Conservation (phyloP, 768 basidiomycete genomes). For the Pisolithus tinctorius region DNA sequence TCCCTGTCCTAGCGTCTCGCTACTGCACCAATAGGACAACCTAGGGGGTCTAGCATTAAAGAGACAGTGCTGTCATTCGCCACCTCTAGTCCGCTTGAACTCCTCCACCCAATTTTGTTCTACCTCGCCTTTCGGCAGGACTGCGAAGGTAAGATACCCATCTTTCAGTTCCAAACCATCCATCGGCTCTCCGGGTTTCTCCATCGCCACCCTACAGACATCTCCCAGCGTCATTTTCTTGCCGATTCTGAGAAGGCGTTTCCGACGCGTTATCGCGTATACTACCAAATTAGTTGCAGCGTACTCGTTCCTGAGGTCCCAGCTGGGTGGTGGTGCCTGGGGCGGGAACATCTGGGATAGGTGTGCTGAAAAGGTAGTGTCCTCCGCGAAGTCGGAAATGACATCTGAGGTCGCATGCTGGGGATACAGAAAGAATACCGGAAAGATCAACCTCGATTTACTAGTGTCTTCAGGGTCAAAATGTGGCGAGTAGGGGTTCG, state of each 20-base stretch:
- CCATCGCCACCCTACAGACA: slow-evolving; percentile 59
- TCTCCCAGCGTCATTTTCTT: slow-evolving; percentile 83
- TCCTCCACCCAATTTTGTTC: slow-evolving; percentile 86
- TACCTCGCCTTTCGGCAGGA: slow-evolving; percentile 66
- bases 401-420: slow-evolving; percentile 85
- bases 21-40: too few relatives aligned
- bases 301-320: slow-evolving; percentile 75
- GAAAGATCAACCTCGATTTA: slow-evolving; percentile 60
- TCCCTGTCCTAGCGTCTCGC: too few relatives aligned
- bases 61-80: neutral
- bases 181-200: slow-evolving; percentile 46
- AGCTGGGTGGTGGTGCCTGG: slow-evolving; percentile 52
- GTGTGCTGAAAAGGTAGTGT: slow-evolving; percentile 74
- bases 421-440: slow-evolving; percentile 92
- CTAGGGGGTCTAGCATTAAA: too few relatives aligned
- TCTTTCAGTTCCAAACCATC: slow-evolving; percentile 86
- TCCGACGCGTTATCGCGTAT: slow-evolving; percentile 75
- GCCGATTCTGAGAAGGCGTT: slow-evolving; percentile 82
- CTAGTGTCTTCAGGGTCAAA: slow-evolving; percentile 63
- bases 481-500: slow-evolving; percentile 54
- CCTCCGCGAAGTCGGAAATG: slow-evolving; percentile 79
- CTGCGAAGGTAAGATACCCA: slow-evolving; percentile 73
- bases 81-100: slow-evolving; percentile 48
- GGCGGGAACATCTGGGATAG: slow-evolving; percentile 81
- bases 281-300: slow-evolving; percentile 55